Percentiles rank a stretch among this genome's conserved stretches.
Evolutionary conservation across 257 asterid genomes (phyloP).

Genomic region (Petrea volubilis): DNA sequence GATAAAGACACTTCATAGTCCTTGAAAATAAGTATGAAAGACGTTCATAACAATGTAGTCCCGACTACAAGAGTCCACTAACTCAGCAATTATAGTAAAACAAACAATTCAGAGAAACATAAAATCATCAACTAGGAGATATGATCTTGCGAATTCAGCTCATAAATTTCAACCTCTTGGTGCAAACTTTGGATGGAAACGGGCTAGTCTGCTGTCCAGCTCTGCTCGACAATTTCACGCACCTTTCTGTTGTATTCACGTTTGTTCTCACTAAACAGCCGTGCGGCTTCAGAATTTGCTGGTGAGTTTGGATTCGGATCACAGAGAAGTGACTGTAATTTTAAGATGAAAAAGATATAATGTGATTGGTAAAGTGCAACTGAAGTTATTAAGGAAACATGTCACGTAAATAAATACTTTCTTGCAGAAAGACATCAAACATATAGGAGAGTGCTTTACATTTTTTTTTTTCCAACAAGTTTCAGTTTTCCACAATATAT

Average conservation of each 20-base stretch:
- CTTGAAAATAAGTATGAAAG: conserved; percentile 31
- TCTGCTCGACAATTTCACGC: conserved; percentile 88
- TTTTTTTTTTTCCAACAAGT: background rate
- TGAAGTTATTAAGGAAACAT: background rate
- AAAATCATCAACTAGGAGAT: conserved; percentile 41
- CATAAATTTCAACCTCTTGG: conserved; percentile 15
- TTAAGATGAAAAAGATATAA: background rate
- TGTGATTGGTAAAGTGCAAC: background rate
- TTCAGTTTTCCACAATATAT: background rate
- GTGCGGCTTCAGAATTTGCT: conserved; percentile 95
- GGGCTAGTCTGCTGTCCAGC: conserved; percentile 92
- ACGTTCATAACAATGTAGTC: conserved; percentile 30
- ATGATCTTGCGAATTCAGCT: conserved; percentile 31
- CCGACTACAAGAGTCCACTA: conserved; percentile 30
- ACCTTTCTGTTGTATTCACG: conserved; percentile 93
- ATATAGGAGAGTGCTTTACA: background rate
- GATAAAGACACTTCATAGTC: conserved; percentile 32
- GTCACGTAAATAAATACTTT: background rate
- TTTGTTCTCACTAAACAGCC: conserved; percentile 82
- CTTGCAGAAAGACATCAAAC: background rate
- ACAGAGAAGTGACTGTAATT: conserved; percentile 74
- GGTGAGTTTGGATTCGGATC: conserved; percentile 96
- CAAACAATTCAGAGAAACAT: conserved; percentile 28
- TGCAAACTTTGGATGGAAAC: conserved; percentile 1
- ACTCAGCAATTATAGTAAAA: conserved; percentile 19